Evolutionary conservation across 257 asterid genomes (phyloP).

Genomic region (Ballota nigra): DNA sequence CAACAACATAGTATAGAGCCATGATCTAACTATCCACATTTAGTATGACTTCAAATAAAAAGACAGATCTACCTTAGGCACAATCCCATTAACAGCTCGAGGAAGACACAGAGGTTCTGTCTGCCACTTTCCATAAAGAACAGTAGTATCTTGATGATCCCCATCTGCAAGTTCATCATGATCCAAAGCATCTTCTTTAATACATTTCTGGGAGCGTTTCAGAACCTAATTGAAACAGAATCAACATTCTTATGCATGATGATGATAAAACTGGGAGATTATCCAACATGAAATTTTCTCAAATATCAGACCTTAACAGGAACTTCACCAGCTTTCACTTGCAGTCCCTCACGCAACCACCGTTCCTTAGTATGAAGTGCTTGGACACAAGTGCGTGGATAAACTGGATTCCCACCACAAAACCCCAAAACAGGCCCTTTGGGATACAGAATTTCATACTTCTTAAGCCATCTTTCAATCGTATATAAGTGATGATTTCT

Average conservation of each 20-base stretch:
- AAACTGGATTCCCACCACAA: slow-evolving; percentile 84
- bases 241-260: slow-evolving; percentile 1
- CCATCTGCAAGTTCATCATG: slow-evolving; percentile 46
- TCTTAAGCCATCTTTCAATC: slow-evolving; percentile 88
- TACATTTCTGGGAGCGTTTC: slow-evolving; percentile 52
- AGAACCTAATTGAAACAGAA: slow-evolving; percentile 46
- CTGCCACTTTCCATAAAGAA: slow-evolving; percentile 94
- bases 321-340: slow-evolving; percentile 79
- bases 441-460: slow-evolving; percentile 72
- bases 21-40: not conserved
- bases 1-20: not conserved
- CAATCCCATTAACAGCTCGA: slow-evolving; percentile 80
- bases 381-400: slow-evolving; percentile 91
- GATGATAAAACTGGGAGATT: slow-evolving; percentile 13
- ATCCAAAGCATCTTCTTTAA: slow-evolving; percentile 46
- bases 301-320: slow-evolving; percentile 68
- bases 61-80: slow-evolving; percentile 67
- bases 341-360: slow-evolving; percentile 89
- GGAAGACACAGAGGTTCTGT: slow-evolving; percentile 81
- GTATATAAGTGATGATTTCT: slow-evolving; percentile 77
- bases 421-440: slow-evolving; percentile 87
- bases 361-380: slow-evolving; percentile 65
- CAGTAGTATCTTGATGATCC: slow-evolving; percentile 38
- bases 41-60: not conserved
- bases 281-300: slow-evolving; percentile 18